Conservation (phyloP, 805 yeast genomes). For the Spathaspora boniae region DNA sequence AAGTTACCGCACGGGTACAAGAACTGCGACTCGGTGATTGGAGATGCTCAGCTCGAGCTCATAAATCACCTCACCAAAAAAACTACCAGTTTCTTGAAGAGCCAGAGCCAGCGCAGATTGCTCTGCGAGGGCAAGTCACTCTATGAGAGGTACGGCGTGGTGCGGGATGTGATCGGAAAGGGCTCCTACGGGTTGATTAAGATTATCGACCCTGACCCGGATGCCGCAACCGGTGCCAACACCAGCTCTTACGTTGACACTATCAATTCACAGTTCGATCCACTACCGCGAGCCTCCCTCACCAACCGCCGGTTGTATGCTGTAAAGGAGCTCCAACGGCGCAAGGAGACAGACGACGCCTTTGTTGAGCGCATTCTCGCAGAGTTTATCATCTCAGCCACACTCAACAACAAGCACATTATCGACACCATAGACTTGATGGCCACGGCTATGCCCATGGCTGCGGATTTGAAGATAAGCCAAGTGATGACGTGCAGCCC, state of each 20-base stretch:
- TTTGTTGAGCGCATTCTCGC: constrained; percentile 76
- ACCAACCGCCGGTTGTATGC: constrained; percentile 27
- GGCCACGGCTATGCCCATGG: constrained; percentile 32
- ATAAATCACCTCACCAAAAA: constrained; percentile 19
- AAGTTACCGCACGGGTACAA: constrained; percentile 15
- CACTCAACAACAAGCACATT: constrained; percentile 71
- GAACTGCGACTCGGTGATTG: constrained; percentile 22
- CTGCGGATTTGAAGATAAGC: constrained; percentile 16
- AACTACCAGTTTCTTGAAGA: constrained; percentile 15
- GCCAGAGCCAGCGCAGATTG: constrained; percentile 2
- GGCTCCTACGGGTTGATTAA: constrained; percentile 39
- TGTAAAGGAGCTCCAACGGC: constrained; percentile 29
- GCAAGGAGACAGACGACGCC: constrained; percentile 30
- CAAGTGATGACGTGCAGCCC: constrained; percentile 39
- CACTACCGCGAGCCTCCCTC: too few relatives aligned
- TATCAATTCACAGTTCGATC: background rate
- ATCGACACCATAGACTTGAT: constrained; percentile 76
- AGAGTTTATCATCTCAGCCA: constrained; percentile 84
- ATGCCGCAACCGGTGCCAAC: constrained; percentile 1
- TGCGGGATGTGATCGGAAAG: constrained; percentile 33
- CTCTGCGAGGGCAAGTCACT: constrained; percentile 22
- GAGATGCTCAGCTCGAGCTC: constrained; percentile 23
- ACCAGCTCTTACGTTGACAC: constrained; percentile 3
- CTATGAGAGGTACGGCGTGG: constrained; percentile 31
- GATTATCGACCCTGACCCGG: constrained; percentile 21